These are phyloP conservation scores for Noccaea bulbosa DNA, from an alignment of 345 rosid species.

Conservation along the genomic window DNA sequence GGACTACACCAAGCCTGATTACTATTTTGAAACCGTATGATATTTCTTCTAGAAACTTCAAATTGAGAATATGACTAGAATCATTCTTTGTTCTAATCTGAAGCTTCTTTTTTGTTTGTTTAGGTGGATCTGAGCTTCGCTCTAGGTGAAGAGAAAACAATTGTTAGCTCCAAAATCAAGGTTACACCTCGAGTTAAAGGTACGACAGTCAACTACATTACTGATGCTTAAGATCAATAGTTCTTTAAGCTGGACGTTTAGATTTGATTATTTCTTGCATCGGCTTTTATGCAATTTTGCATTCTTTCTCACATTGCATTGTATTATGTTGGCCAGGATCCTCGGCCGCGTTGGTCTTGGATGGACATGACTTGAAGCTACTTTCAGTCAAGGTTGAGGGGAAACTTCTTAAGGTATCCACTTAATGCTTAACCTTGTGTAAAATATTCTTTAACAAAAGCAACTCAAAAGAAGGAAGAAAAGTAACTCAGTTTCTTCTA, in stretches of 20 bases:
- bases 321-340: constrained; percentile 56
- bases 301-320: neutral
- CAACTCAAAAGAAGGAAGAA: neutral
- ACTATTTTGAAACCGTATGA: constrained; percentile 81
- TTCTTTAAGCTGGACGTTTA: constrained; percentile 2
- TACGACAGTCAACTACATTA: constrained; percentile 31
- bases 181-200: constrained; percentile 84
- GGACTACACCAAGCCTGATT: constrained; percentile 90
- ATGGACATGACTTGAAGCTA: constrained; percentile 81
- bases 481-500: neutral
- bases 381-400: constrained; percentile 72
- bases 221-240: neutral
- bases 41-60: neutral
- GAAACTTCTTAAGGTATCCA: constrained; percentile 69
- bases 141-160: constrained; percentile 93
- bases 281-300: neutral
- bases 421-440: constrained; percentile 1
- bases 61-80: neutral
- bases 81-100: constrained; percentile 24
- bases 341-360: constrained; percentile 73
- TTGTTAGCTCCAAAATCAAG: constrained; percentile 79
- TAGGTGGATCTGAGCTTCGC: constrained; percentile 86
- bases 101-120: constrained; percentile 27
- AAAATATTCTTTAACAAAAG: neutral
- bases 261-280: neutral